Conservation (phyloP, 2,329 filamentous ascomycete genomes). For the Colletotrichum sublineola region DNA sequence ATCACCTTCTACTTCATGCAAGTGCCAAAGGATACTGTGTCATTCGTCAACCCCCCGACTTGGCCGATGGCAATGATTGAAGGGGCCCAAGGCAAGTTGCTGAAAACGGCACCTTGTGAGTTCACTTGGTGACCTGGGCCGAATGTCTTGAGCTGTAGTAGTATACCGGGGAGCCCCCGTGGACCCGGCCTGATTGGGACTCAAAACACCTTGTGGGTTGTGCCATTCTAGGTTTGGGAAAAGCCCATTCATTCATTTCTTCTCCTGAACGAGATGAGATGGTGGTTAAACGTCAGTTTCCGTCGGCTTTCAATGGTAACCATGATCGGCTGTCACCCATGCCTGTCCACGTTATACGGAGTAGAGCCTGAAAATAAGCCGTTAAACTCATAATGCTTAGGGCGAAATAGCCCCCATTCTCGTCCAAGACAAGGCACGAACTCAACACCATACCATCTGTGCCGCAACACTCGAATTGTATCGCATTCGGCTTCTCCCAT, state of each 20-base stretch:
- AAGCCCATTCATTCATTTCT: neutral
- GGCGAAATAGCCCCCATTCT: neutral
- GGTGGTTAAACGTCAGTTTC: slow-evolving; percentile 2
- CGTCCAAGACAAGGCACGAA: neutral
- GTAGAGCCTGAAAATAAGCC: neutral
- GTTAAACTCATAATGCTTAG: neutral
- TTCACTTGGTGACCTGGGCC: slow-evolving; percentile 34
- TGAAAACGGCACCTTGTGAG: slow-evolving; percentile 33
- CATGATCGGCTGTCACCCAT: slow-evolving; percentile 18
- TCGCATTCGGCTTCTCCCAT: slow-evolving; percentile 15
- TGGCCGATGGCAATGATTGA: slow-evolving; percentile 28
- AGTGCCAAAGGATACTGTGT: slow-evolving; percentile 8
- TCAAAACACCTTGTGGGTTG: slow-evolving; percentile 31
- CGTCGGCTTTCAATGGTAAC: neutral
- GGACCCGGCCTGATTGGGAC: slow-evolving; percentile 3
- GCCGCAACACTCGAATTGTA: slow-evolving; percentile 4
- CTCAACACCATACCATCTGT: slow-evolving; percentile 12
- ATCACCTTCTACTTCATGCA: slow-evolving; percentile 22
- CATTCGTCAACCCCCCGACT: slow-evolving; percentile 6
- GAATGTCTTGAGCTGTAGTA: slow-evolving; percentile 27
- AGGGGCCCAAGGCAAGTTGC: slow-evolving; percentile 24
- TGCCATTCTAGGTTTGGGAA: slow-evolving; percentile 13
- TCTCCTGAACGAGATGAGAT: slow-evolving; percentile 6
- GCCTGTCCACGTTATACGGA: neutral
- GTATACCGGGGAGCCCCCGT: slow-evolving; percentile 31